phyloP scores from a whole-genome alignment of 768 basidiomycete species.

The Trametes cubensis region DNA sequence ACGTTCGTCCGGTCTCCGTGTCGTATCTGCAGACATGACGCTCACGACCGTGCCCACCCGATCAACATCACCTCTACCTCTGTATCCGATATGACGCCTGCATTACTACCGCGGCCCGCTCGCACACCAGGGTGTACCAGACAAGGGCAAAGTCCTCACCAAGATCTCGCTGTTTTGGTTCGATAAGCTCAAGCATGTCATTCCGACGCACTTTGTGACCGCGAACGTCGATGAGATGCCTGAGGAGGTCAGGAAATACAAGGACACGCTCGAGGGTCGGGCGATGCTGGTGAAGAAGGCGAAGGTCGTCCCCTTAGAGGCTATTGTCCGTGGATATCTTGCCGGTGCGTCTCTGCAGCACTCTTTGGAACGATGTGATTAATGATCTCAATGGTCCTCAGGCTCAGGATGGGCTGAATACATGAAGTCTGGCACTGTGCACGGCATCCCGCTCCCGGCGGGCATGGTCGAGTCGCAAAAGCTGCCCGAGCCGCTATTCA shows the following conservation, averaged over 20 bases:
- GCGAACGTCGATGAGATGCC: conserved; percentile 83
- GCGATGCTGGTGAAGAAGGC: conserved; percentile 92
- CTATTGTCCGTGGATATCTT: conserved; percentile 94
- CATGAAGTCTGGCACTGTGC: conserved; percentile 82
- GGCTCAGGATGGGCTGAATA: conserved; percentile 98
- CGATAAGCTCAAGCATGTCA: conserved; percentile 70
- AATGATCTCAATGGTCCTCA: conserved; percentile 33
- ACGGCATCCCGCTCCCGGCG: conserved; percentile 75
- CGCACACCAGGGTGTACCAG: conserved; percentile 78
- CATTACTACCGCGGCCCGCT: background rate
- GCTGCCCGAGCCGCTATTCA: conserved; percentile 83
- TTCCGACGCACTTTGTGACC: conserved; percentile 90
- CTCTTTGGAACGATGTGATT: background rate
- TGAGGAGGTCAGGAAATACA: conserved; percentile 70
- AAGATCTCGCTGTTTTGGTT: conserved; percentile 97
- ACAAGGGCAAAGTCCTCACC: conserved; percentile 89
- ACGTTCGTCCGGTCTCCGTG: conserved; percentile 57
- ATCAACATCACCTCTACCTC: background rate
- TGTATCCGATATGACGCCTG: background rate
- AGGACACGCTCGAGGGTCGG: conserved; percentile 76
- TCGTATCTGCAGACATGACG: background rate
- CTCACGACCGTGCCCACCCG: background rate
- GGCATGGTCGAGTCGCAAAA: conserved; percentile 86
- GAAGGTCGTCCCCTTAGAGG: conserved; percentile 87
- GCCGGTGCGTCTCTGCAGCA: conserved; percentile 61